These are phyloP conservation scores for Candida alai DNA, from an alignment of 805 yeast species.

Conservation along the genomic window DNA sequence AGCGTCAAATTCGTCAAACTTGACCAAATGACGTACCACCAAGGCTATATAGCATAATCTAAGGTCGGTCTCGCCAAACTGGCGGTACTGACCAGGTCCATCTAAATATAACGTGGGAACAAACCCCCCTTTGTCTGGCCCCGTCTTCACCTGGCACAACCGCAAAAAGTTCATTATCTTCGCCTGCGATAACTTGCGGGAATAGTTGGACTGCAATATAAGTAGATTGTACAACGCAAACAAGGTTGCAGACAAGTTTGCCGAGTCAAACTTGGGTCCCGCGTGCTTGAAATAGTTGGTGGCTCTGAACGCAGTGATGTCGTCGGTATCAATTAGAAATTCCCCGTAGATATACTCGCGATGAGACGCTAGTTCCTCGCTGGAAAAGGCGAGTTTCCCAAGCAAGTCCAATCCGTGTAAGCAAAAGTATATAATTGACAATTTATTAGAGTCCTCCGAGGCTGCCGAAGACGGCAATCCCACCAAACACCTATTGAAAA, in stretches of 20 bases:
- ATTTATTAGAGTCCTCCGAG: slow-evolving; percentile 62
- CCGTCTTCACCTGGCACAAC: slow-evolving; percentile 49
- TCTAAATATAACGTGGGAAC: slow-evolving; percentile 26
- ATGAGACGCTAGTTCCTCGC: slow-evolving; percentile 11
- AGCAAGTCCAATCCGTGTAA: slow-evolving; percentile 55
- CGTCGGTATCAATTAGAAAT: slow-evolving; percentile 40
- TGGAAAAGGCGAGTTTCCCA: slow-evolving; percentile 27
- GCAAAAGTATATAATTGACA: slow-evolving; percentile 70
- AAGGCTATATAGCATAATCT: slow-evolving; percentile 73
- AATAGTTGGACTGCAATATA: slow-evolving; percentile 45
- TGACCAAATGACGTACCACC: slow-evolving; percentile 52
- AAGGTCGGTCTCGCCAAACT: slow-evolving; percentile 67
- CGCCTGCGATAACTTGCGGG: slow-evolving; percentile 28
- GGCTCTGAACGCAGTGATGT: slow-evolving; percentile 50
- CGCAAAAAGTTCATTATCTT: slow-evolving; percentile 55
- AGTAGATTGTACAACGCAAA: slow-evolving; percentile 63
- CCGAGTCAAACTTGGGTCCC: slow-evolving; percentile 45
- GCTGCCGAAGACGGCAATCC: slow-evolving; percentile 55
- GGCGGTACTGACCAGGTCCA: slow-evolving; percentile 10
- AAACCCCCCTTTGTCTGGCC: slow-evolving; percentile 30
- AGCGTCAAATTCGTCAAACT: slow-evolving; percentile 24
- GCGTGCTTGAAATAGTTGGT: slow-evolving; percentile 42
- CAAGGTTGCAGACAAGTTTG: slow-evolving; percentile 71
- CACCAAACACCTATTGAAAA: slow-evolving; percentile 48
- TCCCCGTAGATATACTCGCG: slow-evolving; percentile 40